phyloP scores from a whole-genome alignment of 495 filamentous ascomycete genomes.

The Aspergillus homomorphus region DNA sequence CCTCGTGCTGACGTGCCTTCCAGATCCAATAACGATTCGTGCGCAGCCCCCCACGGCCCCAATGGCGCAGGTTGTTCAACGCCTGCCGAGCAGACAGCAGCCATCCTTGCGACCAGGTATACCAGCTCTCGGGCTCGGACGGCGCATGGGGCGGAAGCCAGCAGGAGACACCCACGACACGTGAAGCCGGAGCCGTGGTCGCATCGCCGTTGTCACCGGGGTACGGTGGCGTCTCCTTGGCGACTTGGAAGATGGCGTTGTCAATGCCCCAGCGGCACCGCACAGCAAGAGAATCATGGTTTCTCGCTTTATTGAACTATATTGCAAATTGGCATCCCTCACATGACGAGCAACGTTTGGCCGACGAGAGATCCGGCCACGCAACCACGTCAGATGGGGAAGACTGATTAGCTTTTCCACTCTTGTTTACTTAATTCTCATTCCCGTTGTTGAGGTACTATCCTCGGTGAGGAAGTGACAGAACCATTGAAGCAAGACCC shows the following conservation, averaged over 20 bases:
- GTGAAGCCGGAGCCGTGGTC: conserved; percentile 9
- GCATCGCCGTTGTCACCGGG: not conserved
- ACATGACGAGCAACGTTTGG: not conserved
- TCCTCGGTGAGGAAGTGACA: not conserved
- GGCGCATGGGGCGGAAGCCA: conserved; percentile 55
- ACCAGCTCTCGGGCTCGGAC: conserved; percentile 49
- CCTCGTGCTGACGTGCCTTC: conserved; percentile 43
- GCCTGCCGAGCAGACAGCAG: conserved; percentile 56
- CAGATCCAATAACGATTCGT: conserved; percentile 62
- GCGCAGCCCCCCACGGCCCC: conserved; percentile 60
- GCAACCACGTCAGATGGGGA: not conserved
- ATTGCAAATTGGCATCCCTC: not conserved
- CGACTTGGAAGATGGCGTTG: conserved; percentile 61
- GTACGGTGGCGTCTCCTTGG: conserved; percentile 47
- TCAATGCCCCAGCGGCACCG: conserved; percentile 61
- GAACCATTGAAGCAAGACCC: no score
- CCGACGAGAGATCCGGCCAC: not conserved
- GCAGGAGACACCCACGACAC: conserved; percentile 60
- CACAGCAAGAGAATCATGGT: conserved; percentile 48
- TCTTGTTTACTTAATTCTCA: not conserved
- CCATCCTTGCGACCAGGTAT: conserved; percentile 55
- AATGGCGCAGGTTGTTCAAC: conserved; percentile 57
- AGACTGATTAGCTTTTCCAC: conserved; percentile 1
- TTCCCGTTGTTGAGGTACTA: not conserved
- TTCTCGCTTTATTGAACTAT: conserved; percentile 46